Percentiles rank a stretch among this genome's conserved stretches.
phyloP scores from a whole-genome alignment of 345 rosid genomes.

The Rhodamnia rubescens region DNA sequence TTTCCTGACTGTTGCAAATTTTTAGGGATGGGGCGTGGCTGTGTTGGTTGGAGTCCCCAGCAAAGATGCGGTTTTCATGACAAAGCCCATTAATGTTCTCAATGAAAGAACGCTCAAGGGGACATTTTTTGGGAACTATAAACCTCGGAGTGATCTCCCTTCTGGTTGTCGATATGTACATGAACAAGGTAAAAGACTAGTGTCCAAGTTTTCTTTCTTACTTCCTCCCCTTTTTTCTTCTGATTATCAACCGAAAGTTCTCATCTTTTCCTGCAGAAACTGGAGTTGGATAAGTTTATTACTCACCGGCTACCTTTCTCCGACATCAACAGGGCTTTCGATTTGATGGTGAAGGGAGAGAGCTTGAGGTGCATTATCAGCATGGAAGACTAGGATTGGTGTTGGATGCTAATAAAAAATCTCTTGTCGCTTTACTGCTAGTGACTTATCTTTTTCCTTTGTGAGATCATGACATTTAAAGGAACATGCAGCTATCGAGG shows the following conservation, averaged over 20 bases:
- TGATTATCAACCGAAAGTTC: background rate
- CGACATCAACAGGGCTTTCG: conserved; percentile 42
- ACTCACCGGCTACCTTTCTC: conserved; percentile 28
- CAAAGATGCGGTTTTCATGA: conserved; percentile 32
- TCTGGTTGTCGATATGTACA: conserved; percentile 25
- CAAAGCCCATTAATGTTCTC: conserved; percentile 22
- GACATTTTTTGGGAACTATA: conserved; percentile 33
- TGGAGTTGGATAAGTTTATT: conserved; percentile 39
- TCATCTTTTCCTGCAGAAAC: conserved; percentile 15
- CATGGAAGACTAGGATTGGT: conserved; percentile 14
- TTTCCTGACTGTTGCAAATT: background rate
- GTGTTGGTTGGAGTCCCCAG: conserved; percentile 31
- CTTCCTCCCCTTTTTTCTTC: background rate
- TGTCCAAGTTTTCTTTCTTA: background rate
- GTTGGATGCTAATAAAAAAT: background rate
- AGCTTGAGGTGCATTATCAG: conserved; percentile 35
- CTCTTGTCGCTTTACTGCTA: background rate
- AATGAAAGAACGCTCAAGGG: conserved; percentile 35
- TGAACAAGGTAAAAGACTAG: conserved; percentile 18
- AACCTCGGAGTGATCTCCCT: conserved; percentile 30
- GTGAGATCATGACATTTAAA: background rate
- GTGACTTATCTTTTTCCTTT: background rate
- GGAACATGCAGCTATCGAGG: background rate
- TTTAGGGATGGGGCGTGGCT: conserved; percentile 41
- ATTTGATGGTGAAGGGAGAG: conserved; percentile 31